Percentiles rank a stretch among this genome's conserved stretches.
These are phyloP conservation scores for Platismatia glauca DNA, from an alignment of 495 filamentous ascomycete genomes.

Conservation along the genomic window DNA sequence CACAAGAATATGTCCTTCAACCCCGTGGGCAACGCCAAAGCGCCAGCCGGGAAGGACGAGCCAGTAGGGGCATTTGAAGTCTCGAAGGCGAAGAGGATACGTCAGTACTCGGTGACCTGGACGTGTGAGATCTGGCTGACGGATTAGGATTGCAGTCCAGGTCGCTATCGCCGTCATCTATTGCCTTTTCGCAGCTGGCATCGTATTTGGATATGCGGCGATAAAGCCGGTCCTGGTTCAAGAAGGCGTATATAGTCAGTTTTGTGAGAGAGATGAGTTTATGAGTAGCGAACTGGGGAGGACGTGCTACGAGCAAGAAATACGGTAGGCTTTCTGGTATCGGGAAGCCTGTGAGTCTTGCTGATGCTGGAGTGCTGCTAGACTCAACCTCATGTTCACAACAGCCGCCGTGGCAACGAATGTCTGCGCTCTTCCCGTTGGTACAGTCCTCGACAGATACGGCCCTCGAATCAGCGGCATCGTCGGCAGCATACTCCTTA, in stretches of 20 bases:
- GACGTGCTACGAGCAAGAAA: conserved; percentile 59
- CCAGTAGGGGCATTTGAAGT: conserved; percentile 45
- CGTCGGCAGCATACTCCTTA: conserved; percentile 45
- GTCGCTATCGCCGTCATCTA: conserved; percentile 50
- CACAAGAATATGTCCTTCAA: conserved; percentile 26
- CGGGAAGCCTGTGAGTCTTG: neutral
- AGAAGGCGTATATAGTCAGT: conserved; percentile 55
- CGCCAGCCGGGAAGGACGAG: conserved; percentile 21
- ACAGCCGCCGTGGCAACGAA: conserved; percentile 60
- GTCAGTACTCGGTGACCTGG: conserved; percentile 27
- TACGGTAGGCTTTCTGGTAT: conserved; percentile 35
- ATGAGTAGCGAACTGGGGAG: conserved; percentile 26
- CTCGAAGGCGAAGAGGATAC: conserved; percentile 40
- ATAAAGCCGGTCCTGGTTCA: conserved; percentile 60
- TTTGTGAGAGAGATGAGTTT: conserved; percentile 42
- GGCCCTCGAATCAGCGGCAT: conserved; percentile 55
- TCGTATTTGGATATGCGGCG: conserved; percentile 68
- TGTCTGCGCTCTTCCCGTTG: conserved; percentile 57
- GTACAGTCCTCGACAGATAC: conserved; percentile 55
- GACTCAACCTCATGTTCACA: conserved; percentile 63
- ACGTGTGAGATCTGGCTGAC: neutral
- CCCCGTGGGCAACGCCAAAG: conserved; percentile 17
- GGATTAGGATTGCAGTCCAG: conserved; percentile 38
- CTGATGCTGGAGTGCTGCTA: conserved; percentile 16
- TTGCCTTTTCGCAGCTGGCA: conserved; percentile 56